These are phyloP conservation scores for Tubosaeta sp. DNA, from an alignment of 768 basidiomycete species.

Conservation along the genomic window DNA sequence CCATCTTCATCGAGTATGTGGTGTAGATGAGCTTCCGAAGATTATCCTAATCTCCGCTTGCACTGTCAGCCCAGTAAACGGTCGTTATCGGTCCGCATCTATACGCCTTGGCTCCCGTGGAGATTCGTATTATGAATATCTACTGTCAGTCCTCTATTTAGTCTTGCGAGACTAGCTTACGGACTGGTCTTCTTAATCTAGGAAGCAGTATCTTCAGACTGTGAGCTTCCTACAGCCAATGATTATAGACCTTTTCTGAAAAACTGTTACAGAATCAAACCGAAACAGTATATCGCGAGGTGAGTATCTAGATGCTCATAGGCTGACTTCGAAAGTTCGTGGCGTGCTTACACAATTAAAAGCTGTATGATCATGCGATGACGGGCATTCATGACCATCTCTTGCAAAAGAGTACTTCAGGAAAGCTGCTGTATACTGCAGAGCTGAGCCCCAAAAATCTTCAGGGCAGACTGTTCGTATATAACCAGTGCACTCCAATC, in stretches of 20 bases:
- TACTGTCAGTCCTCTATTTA: slow-evolving; percentile 49
- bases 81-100: slow-evolving; percentile 58
- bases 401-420: slow-evolving; percentile 55
- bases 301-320: slow-evolving; percentile 29
- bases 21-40: slow-evolving; percentile 1
- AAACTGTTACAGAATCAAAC: slow-evolving; percentile 51
- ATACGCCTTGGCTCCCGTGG: slow-evolving; percentile 90
- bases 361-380: slow-evolving; percentile 94
- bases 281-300: slow-evolving; percentile 74
- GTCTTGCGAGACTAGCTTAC: neutral
- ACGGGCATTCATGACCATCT: slow-evolving; percentile 72
- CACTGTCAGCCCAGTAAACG: slow-evolving; percentile 40
- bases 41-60: slow-evolving; percentile 10
- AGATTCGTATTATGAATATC: slow-evolving; percentile 92
- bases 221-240: slow-evolving; percentile 15
- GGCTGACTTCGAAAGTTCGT: neutral
- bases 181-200: slow-evolving; percentile 7
- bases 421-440: slow-evolving; percentile 70
- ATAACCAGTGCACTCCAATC: neutral
- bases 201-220: slow-evolving; percentile 32
- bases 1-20: slow-evolving; percentile 78
- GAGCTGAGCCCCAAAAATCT: slow-evolving; percentile 66
- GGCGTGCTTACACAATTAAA: slow-evolving; percentile 5
- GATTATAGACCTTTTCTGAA: neutral
- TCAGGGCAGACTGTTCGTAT: slow-evolving; percentile 33